phyloP scores from a whole-genome alignment of 169 alveolate genomes.

The Eimeria nieschulzi region DNA sequence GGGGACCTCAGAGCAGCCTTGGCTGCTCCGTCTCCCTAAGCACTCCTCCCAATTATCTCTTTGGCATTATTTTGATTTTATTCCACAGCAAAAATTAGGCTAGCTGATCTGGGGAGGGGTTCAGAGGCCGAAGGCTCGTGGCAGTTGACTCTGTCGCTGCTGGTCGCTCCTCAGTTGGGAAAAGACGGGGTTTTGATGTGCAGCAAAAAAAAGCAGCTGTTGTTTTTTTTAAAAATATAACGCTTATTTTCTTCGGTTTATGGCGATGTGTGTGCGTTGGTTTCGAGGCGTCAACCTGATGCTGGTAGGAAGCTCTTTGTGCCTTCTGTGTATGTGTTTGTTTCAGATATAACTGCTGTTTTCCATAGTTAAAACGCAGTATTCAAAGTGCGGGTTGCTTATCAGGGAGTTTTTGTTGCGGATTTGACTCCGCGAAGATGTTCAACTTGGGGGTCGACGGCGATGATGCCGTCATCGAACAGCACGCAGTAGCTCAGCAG shows the following conservation, averaged over 20 bases:
- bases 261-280: too few species aligned
- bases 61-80: neutral
- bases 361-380: neutral
- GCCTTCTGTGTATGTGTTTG: neutral
- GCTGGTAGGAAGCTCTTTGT: too few species aligned
- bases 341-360: neutral
- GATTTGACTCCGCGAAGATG: slow-evolving; percentile 11
- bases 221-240: too few species aligned
- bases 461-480: slow-evolving; percentile 66
- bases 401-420: too few species aligned
- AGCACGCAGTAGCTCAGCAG: slow-evolving; percentile 46
- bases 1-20: neutral
- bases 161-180: too few species aligned
- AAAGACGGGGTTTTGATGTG: too few species aligned
- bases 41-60: neutral
- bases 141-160: too few species aligned
- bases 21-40: too few species aligned
- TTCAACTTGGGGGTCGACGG: slow-evolving; percentile 72
- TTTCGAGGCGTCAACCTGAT: too few species aligned
- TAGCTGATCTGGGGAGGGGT: neutral
- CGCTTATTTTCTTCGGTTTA: too few species aligned
- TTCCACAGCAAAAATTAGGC: neutral
- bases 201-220: too few species aligned
- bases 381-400: neutral
- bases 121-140: too few species aligned